Percentiles rank a stretch among this genome's conserved stretches.
These are phyloP conservation scores for Xylaria flabelliformis DNA, from an alignment of 495 filamentous ascomycete genomes.

Conservation along the genomic window DNA sequence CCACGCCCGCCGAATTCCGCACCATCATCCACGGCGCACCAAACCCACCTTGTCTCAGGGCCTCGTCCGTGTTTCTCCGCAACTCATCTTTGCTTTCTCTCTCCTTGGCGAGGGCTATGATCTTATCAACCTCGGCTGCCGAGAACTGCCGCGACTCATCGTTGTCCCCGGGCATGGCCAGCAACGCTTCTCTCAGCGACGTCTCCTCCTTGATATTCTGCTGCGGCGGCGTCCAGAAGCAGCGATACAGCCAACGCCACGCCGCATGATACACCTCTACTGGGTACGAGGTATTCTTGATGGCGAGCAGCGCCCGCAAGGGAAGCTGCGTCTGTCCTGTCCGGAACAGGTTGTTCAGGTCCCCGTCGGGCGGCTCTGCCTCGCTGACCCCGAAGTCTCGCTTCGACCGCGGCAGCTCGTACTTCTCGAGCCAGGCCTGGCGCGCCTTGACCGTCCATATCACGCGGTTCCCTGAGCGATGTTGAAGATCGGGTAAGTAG, in stretches of 20 bases:
- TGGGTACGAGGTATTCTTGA: conserved; percentile 6
- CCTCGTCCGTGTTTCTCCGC: conserved; percentile 8
- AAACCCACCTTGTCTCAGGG: conserved; percentile 1
- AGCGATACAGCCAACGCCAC: conserved; percentile 10
- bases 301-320: conserved; percentile 5
- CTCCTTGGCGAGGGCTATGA: conserved; percentile 4
- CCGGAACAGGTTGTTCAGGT: conserved; percentile 9
- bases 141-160: not conserved
- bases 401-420: conserved; percentile 21
- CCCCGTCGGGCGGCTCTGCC: not conserved
- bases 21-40: conserved; percentile 19
- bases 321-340: conserved; percentile 10
- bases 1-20: not conserved
- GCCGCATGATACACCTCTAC: not conserved
- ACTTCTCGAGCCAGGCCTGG: conserved; percentile 14
- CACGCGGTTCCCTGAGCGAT: conserved; percentile 1
- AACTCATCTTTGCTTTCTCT: not conserved
- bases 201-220: conserved; percentile 4
- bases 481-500: conserved; percentile 10
- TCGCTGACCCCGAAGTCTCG: conserved; percentile 12
- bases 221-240: conserved; percentile 19
- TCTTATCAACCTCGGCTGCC: not conserved
- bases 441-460: conserved; percentile 20
- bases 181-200: not conserved
- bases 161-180: not conserved